These are phyloP conservation scores for Euclidium syriacum DNA, from an alignment of 345 rosid genomes.

Conservation along the genomic window DNA sequence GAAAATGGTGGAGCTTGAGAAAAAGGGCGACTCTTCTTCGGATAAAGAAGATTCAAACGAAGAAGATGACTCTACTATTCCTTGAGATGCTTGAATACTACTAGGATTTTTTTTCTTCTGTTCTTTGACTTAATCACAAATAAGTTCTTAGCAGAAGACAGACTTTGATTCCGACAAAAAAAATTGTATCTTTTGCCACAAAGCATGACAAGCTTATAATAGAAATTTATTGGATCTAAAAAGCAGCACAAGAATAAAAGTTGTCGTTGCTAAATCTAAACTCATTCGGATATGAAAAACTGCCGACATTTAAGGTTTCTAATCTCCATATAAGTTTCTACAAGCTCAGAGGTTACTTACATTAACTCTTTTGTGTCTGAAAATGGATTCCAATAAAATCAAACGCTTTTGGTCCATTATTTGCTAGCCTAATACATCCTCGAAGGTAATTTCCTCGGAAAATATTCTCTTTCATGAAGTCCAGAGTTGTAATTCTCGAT, in stretches of 20 bases:
- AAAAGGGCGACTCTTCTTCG: conserved; percentile 47
- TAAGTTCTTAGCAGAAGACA: conserved; percentile 2
- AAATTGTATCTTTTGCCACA: neutral
- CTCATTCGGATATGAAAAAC: neutral
- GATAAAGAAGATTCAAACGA: conserved; percentile 46
- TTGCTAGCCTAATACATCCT: neutral
- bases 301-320: neutral
- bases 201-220: neutral
- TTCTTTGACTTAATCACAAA: neutral
- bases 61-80: conserved; percentile 14
- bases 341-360: conserved; percentile 14
- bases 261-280: neutral
- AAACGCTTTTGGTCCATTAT: neutral
- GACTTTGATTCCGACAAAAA: neutral
- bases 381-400: conserved; percentile 3
- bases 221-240: neutral
- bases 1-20: conserved; percentile 72
- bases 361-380: neutral
- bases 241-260: neutral
- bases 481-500: neutral
- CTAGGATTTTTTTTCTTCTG: neutral
- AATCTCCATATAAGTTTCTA: neutral
- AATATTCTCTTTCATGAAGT: neutral
- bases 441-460: neutral
- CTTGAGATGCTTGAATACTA: neutral